Evolutionary conservation across 192 early-diverging fungal genomes (phyloP), one percentile per base, ranked within the genome.

Genomic region (Coemansia sp.): DNA sequence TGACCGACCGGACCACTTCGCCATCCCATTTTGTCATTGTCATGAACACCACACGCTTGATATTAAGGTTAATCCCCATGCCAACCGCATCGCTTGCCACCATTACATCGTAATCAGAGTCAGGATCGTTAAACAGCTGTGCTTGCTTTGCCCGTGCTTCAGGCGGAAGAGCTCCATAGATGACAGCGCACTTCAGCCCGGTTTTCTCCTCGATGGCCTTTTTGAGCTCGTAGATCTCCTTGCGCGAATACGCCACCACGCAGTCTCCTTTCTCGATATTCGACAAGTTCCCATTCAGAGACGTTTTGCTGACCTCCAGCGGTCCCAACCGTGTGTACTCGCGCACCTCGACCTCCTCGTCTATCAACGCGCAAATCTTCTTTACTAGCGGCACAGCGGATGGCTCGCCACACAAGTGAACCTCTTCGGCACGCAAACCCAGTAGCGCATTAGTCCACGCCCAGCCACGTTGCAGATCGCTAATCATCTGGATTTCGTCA

Each of bases 401-500:
- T 6, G 90, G 86, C 72, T 99, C 97, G 6, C 97, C 97, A 68
- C 97, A 99, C 12, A 99, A 78, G 76, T 97, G 95, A 15, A 99
- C 81, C 69, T 97, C 95, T 15, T 82, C 58, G 3, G 94, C 94
- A n/a, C 83, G 89, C 46, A 97, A 44, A 36, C 88, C 88, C 14
- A 97, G 66, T 6, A 98, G 60, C 5, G 95, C 97, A 46, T 89
- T 86, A 8, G 95, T 95, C 95, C 95, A 99, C 36, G 95, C 95
- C 95, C 95, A 97, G 12, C 97, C 97, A 14, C 97, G 87, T 36
- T 88, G 76, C 12, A 67, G 72, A 67, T 99, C 95, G 0, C 81
- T 87, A 58, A 99, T 90, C 93, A 99, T 93, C 75, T 99, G 97
- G 79, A 99, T 99, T 71, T 99, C 97, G 71, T 99, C 97, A 10